Base-by-base conservation (phyloP, 192 early-diverging fungal genomes). In the Coemansia sp. region DNA sequence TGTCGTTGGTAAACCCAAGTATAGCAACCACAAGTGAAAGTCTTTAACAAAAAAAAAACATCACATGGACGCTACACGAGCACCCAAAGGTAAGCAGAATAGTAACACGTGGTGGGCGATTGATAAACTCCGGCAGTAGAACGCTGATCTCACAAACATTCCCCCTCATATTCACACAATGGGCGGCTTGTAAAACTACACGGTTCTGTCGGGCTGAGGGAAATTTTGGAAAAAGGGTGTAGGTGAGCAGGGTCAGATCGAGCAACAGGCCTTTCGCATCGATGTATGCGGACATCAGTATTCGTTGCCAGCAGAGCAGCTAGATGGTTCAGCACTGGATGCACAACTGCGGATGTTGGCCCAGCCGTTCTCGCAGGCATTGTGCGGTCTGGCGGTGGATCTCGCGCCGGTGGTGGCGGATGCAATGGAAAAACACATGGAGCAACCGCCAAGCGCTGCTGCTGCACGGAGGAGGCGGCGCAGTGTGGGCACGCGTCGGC, bases 271-370 rank as follows among this genome's bases (percentile, higher is more conserved):
- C 7, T 78, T 78, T 59, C 75, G 75, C 49, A 67, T 78, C 65
- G 75, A 78, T 58, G 75, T 78, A 22, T 72, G 75, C 55, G 69
- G 69, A 6, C 62, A 72, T 28, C 75, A 78, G 58, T 69, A 72
- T 56, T 78, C 75, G 49, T 57, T 72, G 44, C 69, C 75, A 8
- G 30, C 65, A 0, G 75, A 72, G 26, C 75, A 78, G 54, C 23
- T 47, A 27, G 50, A 55, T 2, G 49, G 66, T 0, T 62, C 23
- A 2, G 12, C 8, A 4, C 62, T 78, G 10, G 75, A 78, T 53
- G 10, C 28, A 25, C 63, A 59, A 19, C 34, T 78, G 31, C 41
- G 19, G 27, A 53, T 58, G 49, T 63, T 62, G 28, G 12, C 34
- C 12, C 67, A 58, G 67, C 73, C 73, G 19, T 47, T 57, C 34